Percentiles rank a stretch among this genome's conserved stretches.
These are phyloP conservation scores for Pseudogymnoascus sp. DNA, from an alignment of 2,329 filamentous ascomycete genomes.

Conservation along the genomic window DNA sequence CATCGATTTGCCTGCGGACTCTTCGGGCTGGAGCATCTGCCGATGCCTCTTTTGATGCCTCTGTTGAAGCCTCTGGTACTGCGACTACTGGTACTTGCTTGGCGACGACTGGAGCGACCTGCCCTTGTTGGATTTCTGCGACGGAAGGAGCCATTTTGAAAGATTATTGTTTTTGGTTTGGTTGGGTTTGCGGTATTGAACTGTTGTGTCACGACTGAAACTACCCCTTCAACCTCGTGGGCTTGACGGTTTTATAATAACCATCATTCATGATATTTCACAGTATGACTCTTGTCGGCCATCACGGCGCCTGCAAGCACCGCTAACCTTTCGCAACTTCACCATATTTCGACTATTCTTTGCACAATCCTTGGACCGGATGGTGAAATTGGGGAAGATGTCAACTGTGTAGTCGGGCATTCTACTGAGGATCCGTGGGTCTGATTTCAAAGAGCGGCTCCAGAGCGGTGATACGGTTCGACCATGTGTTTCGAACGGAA, in stretches of 20 bases:
- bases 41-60: not conserved
- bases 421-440: not conserved
- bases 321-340: not conserved
- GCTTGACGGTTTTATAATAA: not conserved
- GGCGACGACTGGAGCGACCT: not conserved
- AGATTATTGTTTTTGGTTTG: not conserved
- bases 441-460: not conserved
- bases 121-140: conserved; percentile 5
- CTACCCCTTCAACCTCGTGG: not conserved
- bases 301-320: not conserved
- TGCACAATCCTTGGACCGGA: not conserved
- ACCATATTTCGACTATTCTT: not conserved
- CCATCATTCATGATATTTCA: not conserved
- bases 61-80: not conserved
- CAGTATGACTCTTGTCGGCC: not conserved
- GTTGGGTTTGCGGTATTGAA: not conserved
- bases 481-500: not conserved
- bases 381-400: not conserved
- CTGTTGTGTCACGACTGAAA: conserved; percentile 4
- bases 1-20: conserved; percentile 18
- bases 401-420: not conserved
- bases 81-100: not conserved
- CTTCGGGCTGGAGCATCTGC: conserved; percentile 7
- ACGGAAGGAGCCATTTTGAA: conserved; percentile 4
- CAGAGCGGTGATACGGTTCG: not conserved